phyloP scores from a whole-genome alignment of 2,329 filamentous ascomycete species.

The Trichoderma koningii region DNA sequence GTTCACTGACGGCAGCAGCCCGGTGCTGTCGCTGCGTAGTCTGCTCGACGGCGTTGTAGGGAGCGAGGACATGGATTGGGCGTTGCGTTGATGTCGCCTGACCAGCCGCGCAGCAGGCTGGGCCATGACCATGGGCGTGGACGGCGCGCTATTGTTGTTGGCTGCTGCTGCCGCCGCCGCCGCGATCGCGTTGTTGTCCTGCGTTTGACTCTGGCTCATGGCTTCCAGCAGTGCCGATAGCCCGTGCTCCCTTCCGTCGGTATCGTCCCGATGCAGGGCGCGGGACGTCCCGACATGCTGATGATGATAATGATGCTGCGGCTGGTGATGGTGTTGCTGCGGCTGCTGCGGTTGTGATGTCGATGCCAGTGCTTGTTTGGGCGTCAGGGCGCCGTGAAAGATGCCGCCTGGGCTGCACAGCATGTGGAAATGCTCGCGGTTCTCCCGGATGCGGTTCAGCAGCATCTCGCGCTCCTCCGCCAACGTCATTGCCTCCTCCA shows the following conservation, averaged over 20 bases:
- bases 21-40: constrained; percentile 50
- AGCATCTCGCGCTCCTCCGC: constrained; percentile 75
- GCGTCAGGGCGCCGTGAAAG: constrained; percentile 63
- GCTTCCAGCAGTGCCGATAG: constrained; percentile 82
- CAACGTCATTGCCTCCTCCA: constrained; percentile 70
- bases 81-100: constrained; percentile 70
- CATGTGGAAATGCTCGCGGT: constrained; percentile 80
- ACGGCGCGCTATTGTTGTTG: constrained; percentile 67
- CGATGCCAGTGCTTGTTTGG: constrained; percentile 50
- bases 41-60: constrained; percentile 71
- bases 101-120: constrained; percentile 52
- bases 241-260: constrained; percentile 57
- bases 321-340: neutral
- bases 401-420: constrained; percentile 74
- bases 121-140: constrained; percentile 61
- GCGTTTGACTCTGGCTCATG: constrained; percentile 61
- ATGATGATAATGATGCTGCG: constrained; percentile 39
- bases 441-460: constrained; percentile 82
- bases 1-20: constrained; percentile 63
- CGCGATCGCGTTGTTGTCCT: constrained; percentile 37
- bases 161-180: neutral
- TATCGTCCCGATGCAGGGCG: constrained; percentile 47
- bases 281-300: constrained; percentile 44
- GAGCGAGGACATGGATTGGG: constrained; percentile 82
- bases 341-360: constrained; percentile 47